These are phyloP conservation scores for Saitozyma podzolica DNA, from an alignment of 768 basidiomycete species.

Conservation along the genomic window DNA sequence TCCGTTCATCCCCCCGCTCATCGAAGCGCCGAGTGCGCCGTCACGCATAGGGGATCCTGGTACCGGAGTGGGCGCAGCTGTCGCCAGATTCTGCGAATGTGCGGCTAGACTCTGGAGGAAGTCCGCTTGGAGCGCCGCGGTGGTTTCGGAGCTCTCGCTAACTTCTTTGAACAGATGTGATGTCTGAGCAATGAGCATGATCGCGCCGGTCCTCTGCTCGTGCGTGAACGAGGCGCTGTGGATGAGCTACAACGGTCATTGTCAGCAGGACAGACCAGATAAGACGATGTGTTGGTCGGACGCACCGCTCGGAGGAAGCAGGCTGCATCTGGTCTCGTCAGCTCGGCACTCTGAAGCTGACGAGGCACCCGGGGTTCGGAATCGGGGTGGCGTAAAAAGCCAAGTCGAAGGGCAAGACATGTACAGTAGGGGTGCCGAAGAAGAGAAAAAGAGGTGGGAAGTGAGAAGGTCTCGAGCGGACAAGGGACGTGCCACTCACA, in stretches of 20 bases:
- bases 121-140: conserved; percentile 17
- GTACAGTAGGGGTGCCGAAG: not conserved
- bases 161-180: conserved; percentile 14
- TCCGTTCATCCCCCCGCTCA: no score
- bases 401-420: no score
- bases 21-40: no score
- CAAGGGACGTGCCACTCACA: conserved; percentile 7
- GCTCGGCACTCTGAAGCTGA: not conserved
- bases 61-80: no score
- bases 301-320: conserved; percentile 19
- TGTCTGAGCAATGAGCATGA: conserved; percentile 9
- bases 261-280: not conserved
- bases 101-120: conserved; percentile 16
- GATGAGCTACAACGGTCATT: conserved; percentile 9
- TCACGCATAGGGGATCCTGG: no score
- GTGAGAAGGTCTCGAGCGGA: no score
- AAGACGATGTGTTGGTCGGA: not conserved
- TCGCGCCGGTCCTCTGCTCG: conserved; percentile 3
- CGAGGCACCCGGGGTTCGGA: no score
- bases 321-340: conserved; percentile 10
- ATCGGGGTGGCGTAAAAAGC: no score
- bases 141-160: conserved; percentile 8
- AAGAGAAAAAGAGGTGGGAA: no score
- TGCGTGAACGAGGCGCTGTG: conserved; percentile 11
- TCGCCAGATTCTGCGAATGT: not conserved